phyloP scores from a whole-genome alignment of 2,329 filamentous ascomycete species.

The Pyrenophora teres region DNA sequence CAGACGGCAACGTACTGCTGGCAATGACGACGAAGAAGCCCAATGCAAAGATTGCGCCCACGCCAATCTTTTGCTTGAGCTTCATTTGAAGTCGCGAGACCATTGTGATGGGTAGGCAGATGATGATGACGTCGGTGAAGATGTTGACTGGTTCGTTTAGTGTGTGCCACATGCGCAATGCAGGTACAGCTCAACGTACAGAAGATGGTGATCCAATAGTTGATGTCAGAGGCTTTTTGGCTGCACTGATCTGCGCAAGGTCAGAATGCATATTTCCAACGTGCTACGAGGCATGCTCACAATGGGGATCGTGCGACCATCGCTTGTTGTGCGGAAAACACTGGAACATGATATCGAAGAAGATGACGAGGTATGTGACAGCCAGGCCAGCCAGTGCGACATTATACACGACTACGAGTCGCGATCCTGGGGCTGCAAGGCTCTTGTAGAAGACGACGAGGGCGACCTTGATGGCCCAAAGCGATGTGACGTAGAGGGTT shows the following conservation, averaged over 20 bases:
- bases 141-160: slow-evolving; percentile 23
- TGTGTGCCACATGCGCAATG: no score
- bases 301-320: slow-evolving; percentile 28
- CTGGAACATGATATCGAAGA: slow-evolving; percentile 50
- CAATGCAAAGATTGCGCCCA: slow-evolving; percentile 29
- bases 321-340: slow-evolving; percentile 44
- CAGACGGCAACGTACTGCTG: slow-evolving; percentile 20
- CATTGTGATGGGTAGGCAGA: slow-evolving; percentile 29
- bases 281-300: slow-evolving; percentile 11
- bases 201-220: slow-evolving; percentile 31
- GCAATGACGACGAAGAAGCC: slow-evolving; percentile 31
- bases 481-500: slow-evolving; percentile 48
- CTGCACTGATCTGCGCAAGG: slow-evolving; percentile 24
- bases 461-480: slow-evolving; percentile 51
- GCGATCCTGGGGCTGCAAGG: slow-evolving; percentile 45
- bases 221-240: slow-evolving; percentile 21
- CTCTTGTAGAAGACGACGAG: slow-evolving; percentile 52
- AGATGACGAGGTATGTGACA: slow-evolving; percentile 41
- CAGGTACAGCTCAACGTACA: slow-evolving; percentile 13
- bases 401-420: slow-evolving; percentile 47
- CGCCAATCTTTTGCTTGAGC: slow-evolving; percentile 28
- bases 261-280: slow-evolving; percentile 8
- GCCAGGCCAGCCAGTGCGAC: slow-evolving; percentile 39
- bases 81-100: slow-evolving; percentile 30
- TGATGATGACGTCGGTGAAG: slow-evolving; percentile 27